Evolutionary conservation across 2,329 filamentous ascomycete genomes (phyloP), one percentile per base, ranked within the genome.

Genomic region (Aschersonia sp.): DNA sequence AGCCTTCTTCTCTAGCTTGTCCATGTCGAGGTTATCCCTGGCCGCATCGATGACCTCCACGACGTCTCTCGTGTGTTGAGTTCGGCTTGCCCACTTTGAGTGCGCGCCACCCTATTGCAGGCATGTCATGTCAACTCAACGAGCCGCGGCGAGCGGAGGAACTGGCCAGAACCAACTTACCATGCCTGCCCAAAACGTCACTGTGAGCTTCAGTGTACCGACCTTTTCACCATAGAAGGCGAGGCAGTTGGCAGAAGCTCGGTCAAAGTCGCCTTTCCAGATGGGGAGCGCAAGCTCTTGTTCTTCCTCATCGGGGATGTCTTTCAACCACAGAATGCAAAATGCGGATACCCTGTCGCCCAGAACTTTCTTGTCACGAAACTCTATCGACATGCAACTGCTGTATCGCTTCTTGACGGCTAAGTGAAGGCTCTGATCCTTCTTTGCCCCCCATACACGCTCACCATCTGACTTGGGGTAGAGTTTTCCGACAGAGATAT

Each of bases 221-320:
- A 74, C 61, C 47, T 62, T 62, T 40, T 72, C 67, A 1, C 75
- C 77, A 9, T 72, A 71, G 44, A 50, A 65, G 52, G 59, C 64
- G 51, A 57, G 54, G 54, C 49, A 71, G 50, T 55, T 69, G 50
- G 52, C 73, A 61, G 58, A 80, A 67, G 53, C 82, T 8, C 64
- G 59, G 32, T 62, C 56, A 44, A 62, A 61, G 45, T 66, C 73
- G 30, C 81, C 79, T 56, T 79, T 81, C 77, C 80, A 87, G 3
- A 87, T 72, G 5, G 76, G 64, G 4, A 87, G 57, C 5, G 68
- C 70, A 7, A 83, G 55, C 0, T 72, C 76, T 42, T 70, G 66
- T 46, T 80, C 72, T 55, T 84, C 76, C 50, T 85, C 83, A 49
- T 87, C 83, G 0, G 71, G 65, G 0, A 87, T 67, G n/a, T 85